Conservation (phyloP, 768 basidiomycete species). For the Saitozyma podzolica region DNA sequence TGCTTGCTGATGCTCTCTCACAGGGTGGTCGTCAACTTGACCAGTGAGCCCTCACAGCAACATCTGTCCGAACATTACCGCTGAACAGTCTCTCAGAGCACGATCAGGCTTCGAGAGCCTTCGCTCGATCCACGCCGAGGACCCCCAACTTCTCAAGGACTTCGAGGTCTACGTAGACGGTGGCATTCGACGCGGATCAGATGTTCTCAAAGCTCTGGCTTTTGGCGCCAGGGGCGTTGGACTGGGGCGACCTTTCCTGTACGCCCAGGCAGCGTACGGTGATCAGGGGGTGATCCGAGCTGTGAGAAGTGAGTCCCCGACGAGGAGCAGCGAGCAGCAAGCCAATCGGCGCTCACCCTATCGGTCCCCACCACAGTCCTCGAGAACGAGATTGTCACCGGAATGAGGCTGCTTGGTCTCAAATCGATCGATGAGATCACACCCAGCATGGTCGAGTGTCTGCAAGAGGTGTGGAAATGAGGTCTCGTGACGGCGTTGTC, state of each 20-base stretch:
- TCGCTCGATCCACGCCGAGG: constrained; percentile 39
- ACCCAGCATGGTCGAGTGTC: constrained; percentile 45
- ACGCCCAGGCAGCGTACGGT: constrained; percentile 53
- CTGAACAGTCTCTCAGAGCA: constrained; percentile 19
- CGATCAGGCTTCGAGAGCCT: constrained; percentile 58
- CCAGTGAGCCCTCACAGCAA: constrained; percentile 18
- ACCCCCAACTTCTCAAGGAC: constrained; percentile 45
- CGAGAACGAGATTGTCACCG: constrained; percentile 49
- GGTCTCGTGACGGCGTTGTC: too few relatives aligned
- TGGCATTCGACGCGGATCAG: constrained; percentile 75
- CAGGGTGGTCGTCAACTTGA: constrained; percentile 26
- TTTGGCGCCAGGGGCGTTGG: constrained; percentile 57
- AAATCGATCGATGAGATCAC: constrained; percentile 37
- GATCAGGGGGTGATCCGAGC: constrained; percentile 53
- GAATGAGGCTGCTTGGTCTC: constrained; percentile 47
- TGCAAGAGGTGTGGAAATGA: constrained; percentile 41
- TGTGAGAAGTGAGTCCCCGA: constrained; percentile 44
- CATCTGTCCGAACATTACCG: not conserved
- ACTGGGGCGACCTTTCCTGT: constrained; percentile 54
- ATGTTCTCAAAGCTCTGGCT: constrained; percentile 84
- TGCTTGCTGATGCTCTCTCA: not conserved
- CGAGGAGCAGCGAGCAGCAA: not conserved
- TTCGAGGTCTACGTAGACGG: constrained; percentile 80
- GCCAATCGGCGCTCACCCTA: not conserved
- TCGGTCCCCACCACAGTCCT: constrained; percentile 30